Conservation (phyloP, 345 rosid genomes). For the Cardamine resedifolia region DNA sequence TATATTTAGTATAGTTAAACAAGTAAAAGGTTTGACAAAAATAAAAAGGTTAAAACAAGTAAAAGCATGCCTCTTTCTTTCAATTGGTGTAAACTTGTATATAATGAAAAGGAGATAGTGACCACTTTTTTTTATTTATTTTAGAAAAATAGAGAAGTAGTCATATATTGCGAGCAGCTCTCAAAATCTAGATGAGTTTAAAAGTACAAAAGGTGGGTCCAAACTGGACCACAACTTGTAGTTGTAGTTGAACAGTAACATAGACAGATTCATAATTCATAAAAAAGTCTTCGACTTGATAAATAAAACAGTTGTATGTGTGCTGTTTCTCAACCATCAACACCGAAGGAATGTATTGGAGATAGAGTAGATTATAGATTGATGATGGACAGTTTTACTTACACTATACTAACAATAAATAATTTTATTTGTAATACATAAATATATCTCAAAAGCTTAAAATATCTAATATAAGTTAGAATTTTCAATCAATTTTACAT, state of each 20-base stretch:
- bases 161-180: conserved; percentile 38
- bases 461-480: not conserved
- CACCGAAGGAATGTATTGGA: not conserved
- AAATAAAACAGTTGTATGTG: conserved; percentile 26
- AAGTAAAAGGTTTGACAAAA: not conserved
- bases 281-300: conserved; percentile 27
- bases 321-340: conserved; percentile 28
- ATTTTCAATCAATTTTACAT: not conserved
- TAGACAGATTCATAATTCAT: conserved; percentile 15
- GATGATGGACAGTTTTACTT: not conserved
- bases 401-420: not conserved
- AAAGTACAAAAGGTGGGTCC: conserved; percentile 25
- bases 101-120: not conserved
- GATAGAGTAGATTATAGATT: too few species aligned
- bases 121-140: not conserved
- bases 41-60: not conserved
- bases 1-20: not conserved
- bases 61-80: conserved; percentile 1
- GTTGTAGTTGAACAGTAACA: conserved; percentile 21
- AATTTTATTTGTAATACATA: not conserved
- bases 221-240: conserved; percentile 31
- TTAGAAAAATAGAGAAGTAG: not conserved
- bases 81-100: not conserved
- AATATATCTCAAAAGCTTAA: not conserved
- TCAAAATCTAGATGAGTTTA: conserved; percentile 13